These are phyloP conservation scores for Suillus lakei DNA, from an alignment of 768 basidiomycete species.

Conservation along the genomic window DNA sequence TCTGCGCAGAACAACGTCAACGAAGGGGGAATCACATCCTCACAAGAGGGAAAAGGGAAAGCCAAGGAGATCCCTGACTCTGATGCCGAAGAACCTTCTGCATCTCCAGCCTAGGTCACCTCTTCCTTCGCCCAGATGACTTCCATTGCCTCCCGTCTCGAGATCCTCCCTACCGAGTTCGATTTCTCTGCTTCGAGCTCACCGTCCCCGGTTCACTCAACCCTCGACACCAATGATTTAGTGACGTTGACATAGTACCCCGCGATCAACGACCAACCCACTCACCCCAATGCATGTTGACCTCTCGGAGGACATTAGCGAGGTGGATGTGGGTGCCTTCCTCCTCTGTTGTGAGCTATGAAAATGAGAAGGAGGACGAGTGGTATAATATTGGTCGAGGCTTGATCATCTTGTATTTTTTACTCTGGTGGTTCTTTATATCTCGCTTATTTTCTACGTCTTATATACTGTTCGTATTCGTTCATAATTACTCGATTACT, in stretches of 20 bases:
- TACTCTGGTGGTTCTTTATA: not conserved
- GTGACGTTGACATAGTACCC: constrained; percentile 57
- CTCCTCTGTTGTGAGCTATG: not conserved
- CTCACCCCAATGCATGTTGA: constrained; percentile 25
- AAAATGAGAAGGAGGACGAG: not conserved
- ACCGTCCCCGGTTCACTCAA: constrained; percentile 12
- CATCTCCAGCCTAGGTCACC: constrained; percentile 6
- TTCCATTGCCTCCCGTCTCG: constrained; percentile 48
- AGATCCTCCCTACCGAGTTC: constrained; percentile 33
- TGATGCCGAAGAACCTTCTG: constrained; percentile 18
- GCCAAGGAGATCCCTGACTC: constrained; percentile 27
- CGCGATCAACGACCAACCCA: constrained; percentile 60
- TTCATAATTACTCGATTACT: not conserved
- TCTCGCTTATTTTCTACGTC: not conserved
- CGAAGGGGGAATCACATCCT: not conserved
- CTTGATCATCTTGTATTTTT: not conserved
- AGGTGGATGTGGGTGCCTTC: not conserved
- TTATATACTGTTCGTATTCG: not conserved
- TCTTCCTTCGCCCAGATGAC: constrained; percentile 41
- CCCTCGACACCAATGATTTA: constrained; percentile 17
- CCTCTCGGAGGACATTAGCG: constrained; percentile 38
- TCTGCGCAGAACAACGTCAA: not conserved
- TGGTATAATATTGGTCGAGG: not conserved
- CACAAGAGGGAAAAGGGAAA: constrained; percentile 41
- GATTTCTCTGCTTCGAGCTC: constrained; percentile 30